A percentile compares a stretch with the other conserved stretches of the same genome.
Conservation (phyloP, 306 rosid species). For the Notholithocarpus densiflorus region DNA sequence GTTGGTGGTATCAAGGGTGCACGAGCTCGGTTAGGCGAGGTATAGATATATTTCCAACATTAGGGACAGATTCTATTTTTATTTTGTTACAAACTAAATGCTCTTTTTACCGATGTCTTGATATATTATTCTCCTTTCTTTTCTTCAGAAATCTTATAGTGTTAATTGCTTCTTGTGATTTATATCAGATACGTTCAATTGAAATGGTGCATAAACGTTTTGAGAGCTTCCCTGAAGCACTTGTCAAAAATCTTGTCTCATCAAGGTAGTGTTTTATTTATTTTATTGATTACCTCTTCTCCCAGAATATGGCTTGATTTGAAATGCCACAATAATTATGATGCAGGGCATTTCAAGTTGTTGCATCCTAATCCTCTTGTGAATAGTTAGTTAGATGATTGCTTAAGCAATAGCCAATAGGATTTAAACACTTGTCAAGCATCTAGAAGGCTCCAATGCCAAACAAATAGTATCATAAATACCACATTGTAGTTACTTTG, state of each 20-base stretch:
- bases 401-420: too few species aligned
- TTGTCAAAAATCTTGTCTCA: conserved; percentile 68
- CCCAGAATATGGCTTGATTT: too few species aligned
- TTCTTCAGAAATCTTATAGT: conserved; percentile 8
- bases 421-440: too few species aligned
- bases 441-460: too few species aligned
- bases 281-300: too few species aligned
- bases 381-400: too few species aligned
- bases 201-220: conserved; percentile 98
- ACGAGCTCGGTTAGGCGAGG: conserved; percentile 95
- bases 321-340: too few species aligned
- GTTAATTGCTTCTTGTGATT: conserved; percentile 21
- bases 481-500: too few species aligned
- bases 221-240: conserved; percentile 93
- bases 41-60: conserved; percentile 18
- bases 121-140: neutral
- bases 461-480: too few species aligned
- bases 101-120: neutral
- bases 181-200: conserved; percentile 85
- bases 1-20: conserved; percentile 98
- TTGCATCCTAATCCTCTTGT: too few species aligned
- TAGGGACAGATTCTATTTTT: neutral
- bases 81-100: neutral
- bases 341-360: too few species aligned
- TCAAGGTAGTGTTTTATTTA: conserved; percentile 43